Evolutionary conservation across 2,329 filamentous ascomycete genomes (phyloP), one percentile per base, ranked within the genome.

Genomic region (Ceratocystiopsis sp.): DNA sequence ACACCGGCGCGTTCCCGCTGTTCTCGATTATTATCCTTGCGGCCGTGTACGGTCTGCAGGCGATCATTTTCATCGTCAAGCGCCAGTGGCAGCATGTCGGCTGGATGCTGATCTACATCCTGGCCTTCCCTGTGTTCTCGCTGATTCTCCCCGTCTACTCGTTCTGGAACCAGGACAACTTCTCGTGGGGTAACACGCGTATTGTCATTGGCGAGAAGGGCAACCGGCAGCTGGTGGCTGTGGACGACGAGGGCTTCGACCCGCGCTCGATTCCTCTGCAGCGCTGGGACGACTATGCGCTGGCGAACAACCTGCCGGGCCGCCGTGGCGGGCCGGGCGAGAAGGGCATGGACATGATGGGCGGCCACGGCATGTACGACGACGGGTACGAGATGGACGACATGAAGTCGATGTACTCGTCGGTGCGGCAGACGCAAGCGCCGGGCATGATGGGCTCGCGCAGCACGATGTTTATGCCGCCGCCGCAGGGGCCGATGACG

Each of bases 81-180:
- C 74, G 91, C 42, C 85, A 96, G 62, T 98, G 91, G 91, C 87
- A 98, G 59, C 89, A 96, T 57, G 75, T 98, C 48, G 91, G 91
- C 52, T 98, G 91, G 91, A 96, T 98, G 87, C 80, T 98, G 51
- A 96, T 98, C 57, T 98, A 98, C 64, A 72, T 98, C 49, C 53
- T 93, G n/a, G 91, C 91, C 3, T 95, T 83, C 67, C 91, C 91
- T 0, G 82, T 98, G 53, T 95, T 89, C 67, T 91, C 81, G 4
- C 84, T 98, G 54, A 58, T 93, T 49, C 73, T 98, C 13, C 91
- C 91, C 1, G 66, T 98, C 49, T 98, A 96, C 67, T 94, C 89
- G 0, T 98, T 98, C 79, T 98, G 91, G 91, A 93, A 95, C 63
- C 87, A 95, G 61, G 91, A 98, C 62, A 89, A 98, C 64, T 98